Percentiles rank a stretch among this genome's conserved stretches.
phyloP scores from a whole-genome alignment of 768 basidiomycete species.

The Phlebiopsis gigantea region DNA sequence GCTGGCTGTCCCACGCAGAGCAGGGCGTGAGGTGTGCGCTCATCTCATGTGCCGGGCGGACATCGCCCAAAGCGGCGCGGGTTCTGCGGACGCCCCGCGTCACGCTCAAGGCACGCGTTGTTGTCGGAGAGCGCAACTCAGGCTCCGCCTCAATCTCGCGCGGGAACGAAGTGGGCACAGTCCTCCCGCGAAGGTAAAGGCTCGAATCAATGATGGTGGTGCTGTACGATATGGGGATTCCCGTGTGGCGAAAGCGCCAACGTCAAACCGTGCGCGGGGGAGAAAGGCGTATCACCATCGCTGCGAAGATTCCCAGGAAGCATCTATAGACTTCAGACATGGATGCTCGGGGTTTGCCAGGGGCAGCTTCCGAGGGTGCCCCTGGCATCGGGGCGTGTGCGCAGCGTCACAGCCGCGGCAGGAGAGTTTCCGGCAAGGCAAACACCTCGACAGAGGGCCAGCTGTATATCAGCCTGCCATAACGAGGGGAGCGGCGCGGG shows the following conservation, averaged over 20 bases:
- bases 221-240: background rate
- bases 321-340: background rate
- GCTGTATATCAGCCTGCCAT: no score
- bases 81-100: no score
- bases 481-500: background rate
- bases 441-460: background rate
- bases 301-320: background rate
- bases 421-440: background rate
- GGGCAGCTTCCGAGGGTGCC: background rate
- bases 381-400: background rate
- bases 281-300: background rate
- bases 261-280: background rate
- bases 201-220: background rate
- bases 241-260: background rate
- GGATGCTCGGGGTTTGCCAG: background rate
- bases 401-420: background rate
- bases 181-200: slow-evolving; percentile 8
- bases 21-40: no score
- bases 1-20: no score
- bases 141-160: no score
- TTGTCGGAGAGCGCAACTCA: no score
- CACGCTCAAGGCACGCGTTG: no score
- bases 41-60: no score
- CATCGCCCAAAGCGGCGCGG: no score
- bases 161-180: no score